Evolutionary conservation across 352 stramenopile genomes (phyloP).

Genomic region (Globisporangium middletonii): DNA sequence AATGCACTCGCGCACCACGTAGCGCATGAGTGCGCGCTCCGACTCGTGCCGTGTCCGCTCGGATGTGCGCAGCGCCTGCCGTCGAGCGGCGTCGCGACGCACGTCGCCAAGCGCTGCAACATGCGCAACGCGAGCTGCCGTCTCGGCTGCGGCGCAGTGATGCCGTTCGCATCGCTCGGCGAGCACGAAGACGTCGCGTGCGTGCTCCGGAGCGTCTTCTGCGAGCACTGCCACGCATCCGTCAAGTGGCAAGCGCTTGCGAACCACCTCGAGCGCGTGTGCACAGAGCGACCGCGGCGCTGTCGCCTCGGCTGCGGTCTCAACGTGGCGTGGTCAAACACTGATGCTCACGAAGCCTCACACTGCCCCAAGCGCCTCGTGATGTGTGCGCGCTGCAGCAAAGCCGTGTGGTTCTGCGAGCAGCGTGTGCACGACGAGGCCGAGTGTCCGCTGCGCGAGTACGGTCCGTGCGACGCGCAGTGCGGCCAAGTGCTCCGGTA

Average conservation of each 20-base stretch:
- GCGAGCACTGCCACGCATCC: conserved; percentile 39
- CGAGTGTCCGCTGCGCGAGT: conserved; percentile 50
- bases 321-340: conserved; percentile 22
- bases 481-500: conserved; percentile 37
- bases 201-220: conserved; percentile 33
- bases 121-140: conserved; percentile 49
- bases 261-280: conserved; percentile 31
- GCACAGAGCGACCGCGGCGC: conserved; percentile 26
- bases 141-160: conserved; percentile 49
- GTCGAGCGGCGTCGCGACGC: conserved; percentile 21
- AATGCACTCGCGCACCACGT: conserved; percentile 18
- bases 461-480: conserved; percentile 36
- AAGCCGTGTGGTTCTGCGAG: conserved; percentile 40
- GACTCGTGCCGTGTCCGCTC: conserved; percentile 54
- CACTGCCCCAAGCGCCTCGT: conserved; percentile 63
- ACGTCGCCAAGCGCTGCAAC: conserved; percentile 56
- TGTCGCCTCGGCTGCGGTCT: conserved; percentile 45
- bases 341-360: conserved; percentile 26
- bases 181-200: conserved; percentile 56
- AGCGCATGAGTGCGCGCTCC: conserved; percentile 31
- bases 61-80: conserved; percentile 55
- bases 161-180: conserved; percentile 31
- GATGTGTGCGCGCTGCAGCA: conserved; percentile 37
- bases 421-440: conserved; percentile 26
- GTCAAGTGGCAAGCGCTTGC: conserved; percentile 24